Evolutionary conservation across 2,329 filamentous ascomycete genomes (phyloP), one percentile per base, ranked within the genome.

Genomic region (Karstenula rhodostoma): DNA sequence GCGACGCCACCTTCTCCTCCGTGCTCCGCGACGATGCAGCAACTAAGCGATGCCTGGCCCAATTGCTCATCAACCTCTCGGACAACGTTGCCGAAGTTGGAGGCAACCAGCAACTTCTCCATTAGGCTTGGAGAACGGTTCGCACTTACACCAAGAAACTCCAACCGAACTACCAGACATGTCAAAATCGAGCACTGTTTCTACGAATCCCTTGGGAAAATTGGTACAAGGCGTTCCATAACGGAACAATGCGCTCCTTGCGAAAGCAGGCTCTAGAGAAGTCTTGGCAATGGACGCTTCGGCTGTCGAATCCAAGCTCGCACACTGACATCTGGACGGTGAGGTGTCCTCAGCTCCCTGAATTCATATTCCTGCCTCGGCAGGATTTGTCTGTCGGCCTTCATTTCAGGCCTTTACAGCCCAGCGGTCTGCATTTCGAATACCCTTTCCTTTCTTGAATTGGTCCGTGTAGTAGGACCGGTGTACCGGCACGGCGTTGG

Each of bases 1-100:
- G 95, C 50, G 95, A 99, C 77, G 94, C 94, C 8, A 99, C 95
- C 1, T 99, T 99, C 78, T 96, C 93, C 9, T 94, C 94, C 0
- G 95, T 99, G 47, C 89, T 99, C 35, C 91, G 95, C 60, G 95
- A 99, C 73, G 95, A 99, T 75, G 95, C 95, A 15, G 95, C 95
- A 1, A 99, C 95, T 0, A 99, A 99, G 83, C 90, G 95, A 60
- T 99, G 95, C 78, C 89, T 99, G 35, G 92, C 94, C n/a, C 95
- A 98, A 80, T 88, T 99, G 9, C 85, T 98, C 61, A 96, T 98
- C 81, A 98, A 98, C 76, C 87, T 99, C 57, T 96, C 93, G 10
- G 95, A 98, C 79, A 94, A 92, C 67, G 90, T 94, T 61, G 89
- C 86, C 61, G 86, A 88, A 60, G 68, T 74, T 22, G 64, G 71